Evolutionary conservation across 441 rosid genomes (phyloP).

Genomic region (Gossypium lobatum): DNA sequence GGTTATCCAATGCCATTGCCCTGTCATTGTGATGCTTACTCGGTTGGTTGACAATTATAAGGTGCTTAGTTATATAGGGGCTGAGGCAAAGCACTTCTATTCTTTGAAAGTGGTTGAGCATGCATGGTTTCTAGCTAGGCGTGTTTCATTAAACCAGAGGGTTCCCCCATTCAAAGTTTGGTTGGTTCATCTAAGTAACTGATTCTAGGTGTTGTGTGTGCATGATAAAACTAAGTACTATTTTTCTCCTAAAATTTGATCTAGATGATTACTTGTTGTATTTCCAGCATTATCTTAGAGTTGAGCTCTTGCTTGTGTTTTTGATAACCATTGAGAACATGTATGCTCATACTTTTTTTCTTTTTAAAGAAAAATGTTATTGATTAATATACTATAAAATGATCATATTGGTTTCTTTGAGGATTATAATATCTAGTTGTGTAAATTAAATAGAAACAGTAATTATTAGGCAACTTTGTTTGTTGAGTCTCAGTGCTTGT

Average conservation of each 20-base stretch:
- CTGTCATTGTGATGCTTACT: constrained; percentile 81
- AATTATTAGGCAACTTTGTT: background rate
- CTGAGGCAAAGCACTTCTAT: constrained; percentile 5
- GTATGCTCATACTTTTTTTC: background rate
- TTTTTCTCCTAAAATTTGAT: background rate
- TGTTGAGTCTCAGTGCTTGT: background rate
- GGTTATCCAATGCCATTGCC: constrained; percentile 73
- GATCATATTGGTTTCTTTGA: background rate
- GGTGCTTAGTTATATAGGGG: constrained; percentile 32
- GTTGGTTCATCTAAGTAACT: background rate
- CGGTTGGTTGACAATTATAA: constrained; percentile 62
- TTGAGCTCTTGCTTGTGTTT: background rate
- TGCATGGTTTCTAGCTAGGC: background rate
- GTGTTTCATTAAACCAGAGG: background rate
- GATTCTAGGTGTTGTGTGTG: background rate
- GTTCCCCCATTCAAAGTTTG: background rate
- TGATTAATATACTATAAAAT: background rate
- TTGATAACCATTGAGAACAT: background rate
- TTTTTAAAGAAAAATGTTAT: background rate
- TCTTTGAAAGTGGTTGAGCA: background rate
- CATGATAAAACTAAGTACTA: background rate
- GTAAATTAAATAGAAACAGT: background rate
- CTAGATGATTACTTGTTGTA: background rate
- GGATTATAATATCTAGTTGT: background rate
- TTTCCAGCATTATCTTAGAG: background rate